phyloP scores from a whole-genome alignment of 257 asterid species.

The Ilex asprella region DNA sequence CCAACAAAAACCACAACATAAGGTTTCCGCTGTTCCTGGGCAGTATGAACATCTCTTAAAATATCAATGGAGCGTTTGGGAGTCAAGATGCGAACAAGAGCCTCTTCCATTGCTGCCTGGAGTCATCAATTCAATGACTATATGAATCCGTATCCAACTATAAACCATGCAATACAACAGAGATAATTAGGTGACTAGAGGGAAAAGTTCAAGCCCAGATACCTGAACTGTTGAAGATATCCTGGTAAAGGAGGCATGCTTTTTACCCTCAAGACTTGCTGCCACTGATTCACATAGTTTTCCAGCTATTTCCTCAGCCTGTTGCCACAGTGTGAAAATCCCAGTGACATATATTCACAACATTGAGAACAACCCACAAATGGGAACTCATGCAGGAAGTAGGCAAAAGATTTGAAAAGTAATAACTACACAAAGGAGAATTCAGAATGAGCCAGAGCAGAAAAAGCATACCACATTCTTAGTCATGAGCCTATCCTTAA shows the following conservation, averaged over 20 bases:
- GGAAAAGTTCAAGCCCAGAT: slow-evolving; percentile 1
- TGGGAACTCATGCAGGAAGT: not conserved
- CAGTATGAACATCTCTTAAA: slow-evolving; percentile 89
- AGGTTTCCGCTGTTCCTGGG: slow-evolving; percentile 89
- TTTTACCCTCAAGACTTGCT: slow-evolving; percentile 93
- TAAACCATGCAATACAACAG: too few species aligned
- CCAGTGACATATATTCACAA: too few species aligned
- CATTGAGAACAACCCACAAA: not conserved
- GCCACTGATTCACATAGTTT: slow-evolving; percentile 97
- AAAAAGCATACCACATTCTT: slow-evolving; percentile 85
- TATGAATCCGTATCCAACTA: too few species aligned
- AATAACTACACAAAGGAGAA: too few species aligned
- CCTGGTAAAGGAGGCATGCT: slow-evolving; percentile 81
- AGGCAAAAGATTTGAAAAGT: not conserved
- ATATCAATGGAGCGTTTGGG: slow-evolving; percentile 95
- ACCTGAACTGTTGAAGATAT: slow-evolving; percentile 94
- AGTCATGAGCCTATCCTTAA: slow-evolving; percentile 96
- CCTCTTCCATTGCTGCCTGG: slow-evolving; percentile 98
- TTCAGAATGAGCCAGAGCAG: not conserved
- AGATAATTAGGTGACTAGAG: too few species aligned
- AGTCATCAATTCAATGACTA: not conserved
- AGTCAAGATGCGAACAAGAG: slow-evolving; percentile 94
- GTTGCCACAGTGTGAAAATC: slow-evolving; percentile 18
- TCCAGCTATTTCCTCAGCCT: slow-evolving; percentile 99
- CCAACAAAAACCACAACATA: slow-evolving; percentile 98